These are phyloP conservation scores for Lachnellula hyalina DNA, from an alignment of 2,329 filamentous ascomycete genomes.

Conservation along the genomic window DNA sequence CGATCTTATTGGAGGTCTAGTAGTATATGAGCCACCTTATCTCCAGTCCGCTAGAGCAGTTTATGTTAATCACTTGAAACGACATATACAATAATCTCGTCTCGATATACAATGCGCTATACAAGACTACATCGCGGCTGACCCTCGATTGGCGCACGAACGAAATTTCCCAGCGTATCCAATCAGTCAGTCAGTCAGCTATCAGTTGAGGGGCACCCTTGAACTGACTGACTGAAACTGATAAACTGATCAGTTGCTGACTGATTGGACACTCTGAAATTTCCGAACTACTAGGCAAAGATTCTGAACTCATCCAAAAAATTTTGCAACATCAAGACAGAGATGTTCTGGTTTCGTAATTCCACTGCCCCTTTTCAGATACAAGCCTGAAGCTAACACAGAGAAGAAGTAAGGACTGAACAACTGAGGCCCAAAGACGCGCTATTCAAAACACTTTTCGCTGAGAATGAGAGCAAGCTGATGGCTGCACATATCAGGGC, in stretches of 20 bases:
- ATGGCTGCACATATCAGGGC: neutral
- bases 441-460: slow-evolving; percentile 2
- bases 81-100: slow-evolving; percentile 5
- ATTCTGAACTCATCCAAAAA: neutral
- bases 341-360: slow-evolving; percentile 8
- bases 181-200: too few species aligned
- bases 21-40: too few species aligned
- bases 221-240: too few species aligned
- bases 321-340: slow-evolving; percentile 6
- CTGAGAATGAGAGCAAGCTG: slow-evolving; percentile 3
- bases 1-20: too few species aligned
- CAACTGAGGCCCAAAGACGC: neutral
- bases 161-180: neutral
- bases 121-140: slow-evolving; percentile 6
- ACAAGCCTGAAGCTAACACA: neutral
- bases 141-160: slow-evolving; percentile 2
- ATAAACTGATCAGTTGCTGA: too few species aligned
- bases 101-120: slow-evolving; percentile 3
- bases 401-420: neutral
- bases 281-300: neutral
- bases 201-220: too few species aligned
- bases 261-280: too few species aligned
- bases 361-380: neutral
- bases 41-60: too few species aligned
- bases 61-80: too few species aligned